Percentiles rank a stretch among this genome's conserved stretches.
Conservation (phyloP, 1,139 yeast species). For the Williopsis jadinii region DNA sequence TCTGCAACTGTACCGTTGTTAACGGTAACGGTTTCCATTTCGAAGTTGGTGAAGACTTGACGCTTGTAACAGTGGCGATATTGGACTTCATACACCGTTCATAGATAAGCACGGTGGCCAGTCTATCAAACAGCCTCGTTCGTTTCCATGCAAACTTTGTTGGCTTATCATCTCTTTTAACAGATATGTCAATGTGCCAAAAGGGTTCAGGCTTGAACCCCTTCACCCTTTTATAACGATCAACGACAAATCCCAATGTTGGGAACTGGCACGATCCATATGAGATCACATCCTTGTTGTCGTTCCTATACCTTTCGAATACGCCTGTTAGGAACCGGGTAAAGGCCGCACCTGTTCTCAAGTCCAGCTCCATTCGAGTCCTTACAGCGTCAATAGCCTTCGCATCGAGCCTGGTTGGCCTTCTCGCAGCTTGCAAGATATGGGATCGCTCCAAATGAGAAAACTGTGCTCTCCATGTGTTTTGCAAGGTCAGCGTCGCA, state of each 20-base stretch:
- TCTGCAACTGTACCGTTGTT: slow-evolving; percentile 93
- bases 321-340: slow-evolving; percentile 50
- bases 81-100: slow-evolving; percentile 52
- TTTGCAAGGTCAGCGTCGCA: slow-evolving; percentile 35
- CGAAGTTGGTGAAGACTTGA: slow-evolving; percentile 58
- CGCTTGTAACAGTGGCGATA: slow-evolving; percentile 43
- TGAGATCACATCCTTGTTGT: slow-evolving; percentile 38
- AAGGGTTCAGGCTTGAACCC: slow-evolving; percentile 69
- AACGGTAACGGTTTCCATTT: slow-evolving; percentile 84
- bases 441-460: slow-evolving; percentile 82
- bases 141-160: slow-evolving; percentile 55
- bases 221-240: slow-evolving; percentile 71
- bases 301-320: slow-evolving; percentile 17
- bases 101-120: slow-evolving; percentile 54
- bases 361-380: slow-evolving; percentile 80
- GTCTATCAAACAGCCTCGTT: slow-evolving; percentile 64
- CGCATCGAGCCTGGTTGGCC: slow-evolving; percentile 59
- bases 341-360: slow-evolving; percentile 84
- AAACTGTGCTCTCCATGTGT: slow-evolving; percentile 69
- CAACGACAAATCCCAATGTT: slow-evolving; percentile 95
- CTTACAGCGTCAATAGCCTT: slow-evolving; percentile 76
- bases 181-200: slow-evolving; percentile 62
- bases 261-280: slow-evolving; percentile 98
- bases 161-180: slow-evolving; percentile 33
- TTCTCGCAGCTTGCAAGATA: slow-evolving; percentile 63